Conservation (phyloP, 345 rosid genomes). For the Leavenworthia alabamica region DNA sequence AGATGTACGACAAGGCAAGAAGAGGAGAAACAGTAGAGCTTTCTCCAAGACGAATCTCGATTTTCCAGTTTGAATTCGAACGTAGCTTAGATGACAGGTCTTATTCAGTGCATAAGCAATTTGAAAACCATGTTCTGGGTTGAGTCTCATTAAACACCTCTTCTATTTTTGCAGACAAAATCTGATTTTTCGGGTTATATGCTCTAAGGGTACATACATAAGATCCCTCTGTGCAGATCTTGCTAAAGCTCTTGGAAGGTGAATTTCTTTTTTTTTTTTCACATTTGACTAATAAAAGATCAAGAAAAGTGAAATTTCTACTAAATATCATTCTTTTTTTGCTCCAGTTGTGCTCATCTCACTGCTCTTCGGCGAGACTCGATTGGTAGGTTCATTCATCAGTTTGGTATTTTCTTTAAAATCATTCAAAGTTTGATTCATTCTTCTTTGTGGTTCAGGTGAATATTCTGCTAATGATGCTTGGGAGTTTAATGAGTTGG, state of each 20-base stretch:
- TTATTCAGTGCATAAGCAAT: neutral
- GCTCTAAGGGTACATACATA: slow-evolving; percentile 93
- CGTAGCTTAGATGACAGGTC: slow-evolving; percentile 91
- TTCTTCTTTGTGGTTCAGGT: slow-evolving; percentile 37
- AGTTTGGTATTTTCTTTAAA: neutral
- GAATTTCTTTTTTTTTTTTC: neutral
- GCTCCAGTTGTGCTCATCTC: slow-evolving; percentile 88
- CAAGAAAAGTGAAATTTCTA: neutral
- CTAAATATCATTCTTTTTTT: neutral
- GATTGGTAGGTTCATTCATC: slow-evolving; percentile 47
- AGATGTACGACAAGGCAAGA: slow-evolving; percentile 95
- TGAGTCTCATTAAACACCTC: neutral
- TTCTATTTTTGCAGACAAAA: slow-evolving; percentile 61
- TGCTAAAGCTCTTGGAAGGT: slow-evolving; percentile 92
- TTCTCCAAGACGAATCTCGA: slow-evolving; percentile 78
- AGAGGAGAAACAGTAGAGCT: slow-evolving; percentile 88
- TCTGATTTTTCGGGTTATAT: slow-evolving; percentile 71
- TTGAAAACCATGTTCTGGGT: neutral
- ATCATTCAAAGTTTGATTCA: neutral
- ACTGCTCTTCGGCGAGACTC: slow-evolving; percentile 95
- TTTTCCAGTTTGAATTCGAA: slow-evolving; percentile 74
- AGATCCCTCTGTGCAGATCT: slow-evolving; percentile 92
- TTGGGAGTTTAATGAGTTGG: slow-evolving; percentile 82
- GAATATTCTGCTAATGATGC: slow-evolving; percentile 75
- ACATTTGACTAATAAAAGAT: neutral